Evolutionary conservation across 164 flowering plant genomes (phyloP).

Genomic region (Magnolia officinalis): DNA sequence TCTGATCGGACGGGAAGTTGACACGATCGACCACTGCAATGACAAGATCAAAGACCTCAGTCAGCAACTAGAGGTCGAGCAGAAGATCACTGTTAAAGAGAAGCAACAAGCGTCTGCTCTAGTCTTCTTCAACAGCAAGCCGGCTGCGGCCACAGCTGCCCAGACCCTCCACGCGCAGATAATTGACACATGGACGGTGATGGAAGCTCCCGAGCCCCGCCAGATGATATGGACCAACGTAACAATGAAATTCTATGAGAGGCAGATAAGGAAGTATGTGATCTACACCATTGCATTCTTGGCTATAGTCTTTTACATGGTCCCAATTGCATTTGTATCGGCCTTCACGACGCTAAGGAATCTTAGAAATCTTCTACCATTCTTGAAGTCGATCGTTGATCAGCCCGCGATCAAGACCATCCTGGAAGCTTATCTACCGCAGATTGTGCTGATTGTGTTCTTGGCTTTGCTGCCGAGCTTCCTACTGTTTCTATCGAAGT

Average conservation of each 20-base stretch:
- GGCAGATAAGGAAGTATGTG: slow-evolving; percentile 53
- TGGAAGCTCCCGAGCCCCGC: slow-evolving; percentile 80
- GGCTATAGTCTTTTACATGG: slow-evolving; percentile 76
- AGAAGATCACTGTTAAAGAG: slow-evolving; percentile 63
- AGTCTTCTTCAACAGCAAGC: slow-evolving; percentile 66
- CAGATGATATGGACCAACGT: slow-evolving; percentile 74
- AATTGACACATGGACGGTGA: slow-evolving; percentile 72
- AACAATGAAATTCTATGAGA: slow-evolving; percentile 44
- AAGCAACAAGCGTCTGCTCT: slow-evolving; percentile 68
- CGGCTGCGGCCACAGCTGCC: slow-evolving; percentile 68
- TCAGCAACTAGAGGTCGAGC: slow-evolving; percentile 73
- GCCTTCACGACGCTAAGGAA: slow-evolving; percentile 83
- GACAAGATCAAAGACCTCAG: slow-evolving; percentile 58
- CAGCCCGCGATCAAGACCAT: slow-evolving; percentile 47
- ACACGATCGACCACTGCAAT: slow-evolving; percentile 66
- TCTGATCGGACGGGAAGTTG: slow-evolving; percentile 63
- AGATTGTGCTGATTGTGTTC: slow-evolving; percentile 76
- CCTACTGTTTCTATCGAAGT: slow-evolving; percentile 71
- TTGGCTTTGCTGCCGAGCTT: slow-evolving; percentile 76
- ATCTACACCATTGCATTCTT: slow-evolving; percentile 64
- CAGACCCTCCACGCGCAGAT: slow-evolving; percentile 68
- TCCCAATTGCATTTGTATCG: slow-evolving; percentile 73
- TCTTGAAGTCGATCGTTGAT: slow-evolving; percentile 60
- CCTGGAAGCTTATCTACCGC: slow-evolving; percentile 86
- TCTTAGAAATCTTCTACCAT: slow-evolving; percentile 64